Base-by-base conservation (phyloP, 1,284 basidiomycete species). In the Peniophora sp. region DNA sequence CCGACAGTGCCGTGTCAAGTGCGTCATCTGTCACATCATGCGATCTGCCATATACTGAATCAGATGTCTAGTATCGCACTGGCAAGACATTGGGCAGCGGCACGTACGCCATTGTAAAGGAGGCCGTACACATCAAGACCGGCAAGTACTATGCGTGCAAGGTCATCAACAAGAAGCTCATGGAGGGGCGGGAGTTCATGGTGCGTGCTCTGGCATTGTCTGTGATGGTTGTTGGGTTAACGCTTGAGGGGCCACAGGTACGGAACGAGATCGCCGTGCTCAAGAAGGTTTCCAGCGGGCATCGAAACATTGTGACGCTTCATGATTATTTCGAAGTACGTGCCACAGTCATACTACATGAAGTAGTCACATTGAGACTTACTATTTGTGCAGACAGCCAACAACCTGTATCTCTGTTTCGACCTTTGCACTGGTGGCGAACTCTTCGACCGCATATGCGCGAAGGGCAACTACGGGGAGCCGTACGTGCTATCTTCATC, bases 371-470 rank as follows among this genome's bases (percentile, higher is more conserved):
- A 24, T 42, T 15, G 9, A 2, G n/a, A 34, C 18, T 24, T 8
- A 24, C 46, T 44, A 36, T 42, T 17, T 51, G 46, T 10, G 24
- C 52, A 90, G 86, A 97, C 94, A 24, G 76, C 90, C 23, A 92
- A 97, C 71, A 97, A 98, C 63, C 80, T 96, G 56, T 96, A 93
- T 64, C 86, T 99, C 53, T 89, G 90, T 58, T 97, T 97, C 64
- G 96, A 97, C 68, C 81, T 99, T 12, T 99, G 97, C 72, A 96
- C 92, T 0, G 96, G 96, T 47, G 97, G 96, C 42, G 96, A 99
- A 69, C 83, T 99, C 18, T 99, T 99, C 62, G 96, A 99, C 68
- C 82, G 97, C 48, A 99, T 99, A 74, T 99, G 96, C 64, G 92
- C 95, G 23, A 91, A 95, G 65, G 95, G 96, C 45, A 94, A 92